Percentiles rank a stretch among this genome's conserved stretches.
These are phyloP conservation scores for Nyctanthes arbortristis DNA, from an alignment of 257 asterid species.

Conservation along the genomic window DNA sequence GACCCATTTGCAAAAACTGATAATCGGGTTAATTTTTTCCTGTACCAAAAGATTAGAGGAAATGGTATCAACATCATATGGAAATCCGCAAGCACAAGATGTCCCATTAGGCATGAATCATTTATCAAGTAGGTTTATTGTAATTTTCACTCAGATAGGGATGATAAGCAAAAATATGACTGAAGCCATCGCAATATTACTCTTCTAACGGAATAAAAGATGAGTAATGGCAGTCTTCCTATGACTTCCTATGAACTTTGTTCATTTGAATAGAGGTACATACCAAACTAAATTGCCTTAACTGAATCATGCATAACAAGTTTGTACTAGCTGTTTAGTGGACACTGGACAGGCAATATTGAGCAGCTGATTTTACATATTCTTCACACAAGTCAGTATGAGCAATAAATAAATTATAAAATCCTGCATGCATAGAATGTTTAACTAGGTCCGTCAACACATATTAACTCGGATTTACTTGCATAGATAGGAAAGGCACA, in stretches of 20 bases:
- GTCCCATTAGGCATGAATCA: background rate
- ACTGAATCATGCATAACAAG: constrained; percentile 9
- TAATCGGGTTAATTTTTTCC: constrained; percentile 73
- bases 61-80: constrained; percentile 6
- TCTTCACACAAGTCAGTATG: background rate
- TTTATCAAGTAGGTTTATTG: constrained; percentile 12
- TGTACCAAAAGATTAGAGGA: constrained; percentile 34
- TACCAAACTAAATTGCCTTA: background rate
- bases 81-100: constrained; percentile 6
- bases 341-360: background rate
- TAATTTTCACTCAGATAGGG: constrained; percentile 6
- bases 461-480: too few species aligned
- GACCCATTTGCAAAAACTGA: constrained; percentile 94
- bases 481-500: background rate
- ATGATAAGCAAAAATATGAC: background rate
- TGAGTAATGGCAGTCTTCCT: background rate
- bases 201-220: background rate
- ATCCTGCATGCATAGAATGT: background rate
- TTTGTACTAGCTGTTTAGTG: background rate
- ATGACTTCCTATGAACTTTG: background rate
- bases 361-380: background rate
- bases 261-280: background rate
- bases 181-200: background rate
- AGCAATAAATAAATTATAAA: constrained; percentile 9
- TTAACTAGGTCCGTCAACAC: constrained; percentile 1